Evolutionary conservation across 306 rosid genomes (phyloP), one percentile per base, ranked within the genome.

Genomic region (Oemleria cerasiformis): DNA sequence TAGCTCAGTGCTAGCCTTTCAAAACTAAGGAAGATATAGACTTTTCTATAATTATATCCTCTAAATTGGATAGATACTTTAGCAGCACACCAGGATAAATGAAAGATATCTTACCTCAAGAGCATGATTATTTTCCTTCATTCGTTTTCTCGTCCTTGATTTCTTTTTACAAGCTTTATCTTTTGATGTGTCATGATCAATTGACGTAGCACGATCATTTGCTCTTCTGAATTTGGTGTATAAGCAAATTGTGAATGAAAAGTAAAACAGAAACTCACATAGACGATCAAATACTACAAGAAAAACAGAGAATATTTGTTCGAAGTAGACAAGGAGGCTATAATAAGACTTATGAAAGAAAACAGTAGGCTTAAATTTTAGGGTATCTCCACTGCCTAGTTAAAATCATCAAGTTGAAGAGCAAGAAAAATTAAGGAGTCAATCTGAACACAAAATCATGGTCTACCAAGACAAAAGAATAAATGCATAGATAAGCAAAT

Each of bases 61-160:
- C n/a, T 41, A 6, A 72, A 9, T 10, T 30, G 36, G 58, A 57
- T 15, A 65, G 30, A 68, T 48, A 69, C 34, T 45, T 43, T 62
- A 25, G 48, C 68, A 76, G 21, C 30, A 61, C 43, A 76, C 51
- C 71, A 38, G 55, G 4, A 57, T 47, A 57, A 70, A 36, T 44
- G 72, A 61, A 67, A 76, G 53, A 73, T 70, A 79, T 7, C 71
- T 51, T 36, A 85, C 88, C 43, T 73, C 76, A 57, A 78, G 73
- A 64, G 65, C 42, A 13, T 56, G 59, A 17, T 36, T 73, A 73
- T 68, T 70, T 40, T 56, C 67, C 48, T 67, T 71, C 34, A 7
- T 73, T 63, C 76, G 69, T 62, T 43, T 85, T 78, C 80, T 75
- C 41, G 48, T 73, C 62, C 64, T 82, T 62, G 77, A 73, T 20